Percentiles rank a stretch among this genome's conserved stretches.
Evolutionary conservation across 345 rosid genomes (phyloP).

Genomic region (Mercurialis annua): DNA sequence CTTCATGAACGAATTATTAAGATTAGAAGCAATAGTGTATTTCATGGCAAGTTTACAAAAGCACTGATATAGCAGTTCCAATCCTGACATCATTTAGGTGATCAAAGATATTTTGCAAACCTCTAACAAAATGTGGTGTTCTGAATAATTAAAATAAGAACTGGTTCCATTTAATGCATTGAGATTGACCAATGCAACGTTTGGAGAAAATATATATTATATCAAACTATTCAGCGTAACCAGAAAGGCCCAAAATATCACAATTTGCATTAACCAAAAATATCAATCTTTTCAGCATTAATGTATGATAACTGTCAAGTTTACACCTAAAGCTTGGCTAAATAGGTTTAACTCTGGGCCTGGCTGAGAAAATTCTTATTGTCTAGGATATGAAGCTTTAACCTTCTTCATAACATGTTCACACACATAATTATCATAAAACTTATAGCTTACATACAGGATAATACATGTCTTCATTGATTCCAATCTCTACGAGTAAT

Average conservation of each 20-base stretch:
- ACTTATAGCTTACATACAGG: conserved; percentile 87
- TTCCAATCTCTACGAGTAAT: conserved; percentile 72
- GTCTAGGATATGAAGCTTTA: neutral
- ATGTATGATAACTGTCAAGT: neutral
- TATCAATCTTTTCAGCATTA: neutral
- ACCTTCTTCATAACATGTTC: neutral
- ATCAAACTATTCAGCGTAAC: neutral
- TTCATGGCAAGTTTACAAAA: neutral
- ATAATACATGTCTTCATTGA: conserved; percentile 89
- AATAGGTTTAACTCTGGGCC: neutral
- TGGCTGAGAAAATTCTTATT: neutral
- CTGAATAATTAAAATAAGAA: too few relatives aligned
- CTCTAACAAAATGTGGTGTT: neutral
- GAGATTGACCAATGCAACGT: too few relatives aligned
- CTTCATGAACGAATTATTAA: neutral
- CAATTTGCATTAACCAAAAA: neutral
- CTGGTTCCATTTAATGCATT: too few relatives aligned
- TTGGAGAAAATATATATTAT: too few relatives aligned
- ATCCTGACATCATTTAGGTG: neutral
- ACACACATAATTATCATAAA: conserved; percentile 8
- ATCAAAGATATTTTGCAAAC: neutral
- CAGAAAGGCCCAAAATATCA: neutral
- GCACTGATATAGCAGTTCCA: neutral
- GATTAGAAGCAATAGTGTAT: neutral
- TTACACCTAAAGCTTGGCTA: conserved; percentile 7